Conservation (phyloP, 108 stramenopile species). For the Aurantiochytrium sp. region DNA sequence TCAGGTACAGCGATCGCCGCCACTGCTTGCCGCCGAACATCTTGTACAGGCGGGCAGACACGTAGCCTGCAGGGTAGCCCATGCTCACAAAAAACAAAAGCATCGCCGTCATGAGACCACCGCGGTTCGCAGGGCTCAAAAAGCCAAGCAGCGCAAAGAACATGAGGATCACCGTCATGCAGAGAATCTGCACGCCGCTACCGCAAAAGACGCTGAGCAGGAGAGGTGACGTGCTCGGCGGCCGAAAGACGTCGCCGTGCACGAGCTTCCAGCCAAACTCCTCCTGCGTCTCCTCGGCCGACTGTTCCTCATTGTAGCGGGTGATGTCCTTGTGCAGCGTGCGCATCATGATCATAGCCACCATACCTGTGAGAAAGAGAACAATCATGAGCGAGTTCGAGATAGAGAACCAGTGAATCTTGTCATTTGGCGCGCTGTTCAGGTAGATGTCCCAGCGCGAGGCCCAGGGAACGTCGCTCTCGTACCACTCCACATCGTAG, state of each 20-base stretch:
- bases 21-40: conserved; percentile 88
- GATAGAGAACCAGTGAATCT: conserved; percentile 98
- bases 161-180: conserved; percentile 77
- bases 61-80: conserved; percentile 83
- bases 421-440: conserved; percentile 77
- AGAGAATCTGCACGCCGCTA: conserved; percentile 76
- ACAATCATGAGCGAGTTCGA: conserved; percentile 97
- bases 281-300: conserved; percentile 64
- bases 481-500: conserved; percentile 87
- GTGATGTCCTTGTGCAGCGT: conserved; percentile 89
- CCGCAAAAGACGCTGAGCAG: conserved; percentile 75
- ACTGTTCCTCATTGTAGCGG: conserved; percentile 93
- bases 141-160: conserved; percentile 88
- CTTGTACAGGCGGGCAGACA: conserved; percentile 89
- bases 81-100: conserved; percentile 87
- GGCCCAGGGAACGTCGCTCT: conserved; percentile 75
- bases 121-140: conserved; percentile 87
- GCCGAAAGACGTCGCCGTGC: conserved; percentile 93
- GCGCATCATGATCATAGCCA: conserved; percentile 89
- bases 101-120: conserved; percentile 88
- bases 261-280: conserved; percentile 97
- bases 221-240: conserved; percentile 69
- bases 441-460: conserved; percentile 98
- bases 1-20: conserved; percentile 68
- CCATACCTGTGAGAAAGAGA: conserved; percentile 88